Evolutionary conservation across 768 basidiomycete genomes (phyloP).

Genomic region (Russula sp.): DNA sequence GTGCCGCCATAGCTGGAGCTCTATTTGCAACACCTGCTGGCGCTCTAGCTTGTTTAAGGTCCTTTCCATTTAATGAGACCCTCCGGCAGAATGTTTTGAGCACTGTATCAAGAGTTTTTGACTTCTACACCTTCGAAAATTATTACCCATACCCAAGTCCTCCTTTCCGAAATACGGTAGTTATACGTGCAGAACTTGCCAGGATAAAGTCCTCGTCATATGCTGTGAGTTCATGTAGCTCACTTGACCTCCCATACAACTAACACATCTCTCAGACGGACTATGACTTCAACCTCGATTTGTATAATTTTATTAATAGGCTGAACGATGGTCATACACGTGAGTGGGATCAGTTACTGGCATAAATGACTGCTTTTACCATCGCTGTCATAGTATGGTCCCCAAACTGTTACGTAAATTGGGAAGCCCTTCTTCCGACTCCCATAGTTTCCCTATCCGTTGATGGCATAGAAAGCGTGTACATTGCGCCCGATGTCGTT

Average conservation of each 20-base stretch:
- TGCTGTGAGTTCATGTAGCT: constrained; percentile 30
- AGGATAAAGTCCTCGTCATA: constrained; percentile 46
- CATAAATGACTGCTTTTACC: background rate
- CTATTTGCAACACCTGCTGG: constrained; percentile 1
- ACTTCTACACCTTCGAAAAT: constrained; percentile 39
- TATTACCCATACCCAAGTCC: constrained; percentile 34
- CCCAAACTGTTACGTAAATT: constrained; percentile 49
- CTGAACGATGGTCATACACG: constrained; percentile 65
- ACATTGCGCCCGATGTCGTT: constrained; percentile 16
- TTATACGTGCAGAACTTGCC: constrained; percentile 47
- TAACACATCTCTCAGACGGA: constrained; percentile 43
- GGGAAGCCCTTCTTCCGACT: constrained; percentile 32
- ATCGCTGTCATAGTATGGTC: constrained; percentile 41
- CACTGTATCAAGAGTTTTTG: constrained; percentile 31
- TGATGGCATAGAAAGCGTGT: constrained; percentile 10
- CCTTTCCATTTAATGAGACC: constrained; percentile 39
- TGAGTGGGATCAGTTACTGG: constrained; percentile 26
- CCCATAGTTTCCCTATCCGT: constrained; percentile 15
- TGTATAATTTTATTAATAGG: constrained; percentile 50
- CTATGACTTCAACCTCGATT: constrained; percentile 56
- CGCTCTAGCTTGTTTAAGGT: constrained; percentile 24
- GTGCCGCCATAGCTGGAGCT: constrained; percentile 5
- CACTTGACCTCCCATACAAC: background rate
- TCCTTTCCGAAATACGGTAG: constrained; percentile 38
- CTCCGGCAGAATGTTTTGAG: constrained; percentile 33